Conservation (phyloP, 805 yeast genomes). For the Wickerhamiella sergipiensis region DNA sequence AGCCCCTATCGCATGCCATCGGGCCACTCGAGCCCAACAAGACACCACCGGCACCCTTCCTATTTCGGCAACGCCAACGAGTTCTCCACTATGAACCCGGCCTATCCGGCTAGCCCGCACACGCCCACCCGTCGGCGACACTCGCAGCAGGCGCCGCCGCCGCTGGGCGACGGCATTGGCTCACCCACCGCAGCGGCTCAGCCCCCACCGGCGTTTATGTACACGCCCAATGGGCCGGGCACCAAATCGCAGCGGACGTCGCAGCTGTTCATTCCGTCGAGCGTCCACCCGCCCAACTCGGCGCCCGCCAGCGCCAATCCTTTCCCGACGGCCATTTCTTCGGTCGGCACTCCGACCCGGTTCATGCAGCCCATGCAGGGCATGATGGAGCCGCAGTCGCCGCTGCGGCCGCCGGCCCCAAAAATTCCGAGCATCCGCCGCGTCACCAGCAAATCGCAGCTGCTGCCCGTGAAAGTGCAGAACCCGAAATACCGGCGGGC, state of each 20-base stretch:
- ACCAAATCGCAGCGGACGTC: neutral
- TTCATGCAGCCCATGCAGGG: constrained; percentile 2
- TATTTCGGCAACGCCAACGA: constrained; percentile 1
- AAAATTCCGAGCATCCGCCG: constrained; percentile 3
- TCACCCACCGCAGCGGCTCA: neutral
- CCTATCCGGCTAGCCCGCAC: constrained; percentile 1
- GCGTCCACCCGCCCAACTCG: neutral
- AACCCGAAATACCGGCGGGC: constrained; percentile 25
- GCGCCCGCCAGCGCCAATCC: neutral
- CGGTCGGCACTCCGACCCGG: constrained; percentile 1
- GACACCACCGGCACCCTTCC: constrained; percentile 3
- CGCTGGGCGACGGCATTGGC: neutral
- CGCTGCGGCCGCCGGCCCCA: neutral
- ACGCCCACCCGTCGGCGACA: neutral
- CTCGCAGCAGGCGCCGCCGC: constrained; percentile 6
- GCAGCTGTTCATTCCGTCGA: neutral
- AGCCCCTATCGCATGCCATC: neutral
- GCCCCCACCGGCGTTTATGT: neutral
- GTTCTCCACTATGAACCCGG: neutral
- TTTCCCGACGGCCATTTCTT: neutral
- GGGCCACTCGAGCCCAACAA: constrained; percentile 2
- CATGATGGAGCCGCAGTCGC: constrained; percentile 12
- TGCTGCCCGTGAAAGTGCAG: constrained; percentile 20
- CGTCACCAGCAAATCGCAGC: constrained; percentile 17
- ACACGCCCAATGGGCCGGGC: neutral